phyloP scores from a whole-genome alignment of 2,329 filamentous ascomycete genomes.

The Blastomyces emzantsi region DNA sequence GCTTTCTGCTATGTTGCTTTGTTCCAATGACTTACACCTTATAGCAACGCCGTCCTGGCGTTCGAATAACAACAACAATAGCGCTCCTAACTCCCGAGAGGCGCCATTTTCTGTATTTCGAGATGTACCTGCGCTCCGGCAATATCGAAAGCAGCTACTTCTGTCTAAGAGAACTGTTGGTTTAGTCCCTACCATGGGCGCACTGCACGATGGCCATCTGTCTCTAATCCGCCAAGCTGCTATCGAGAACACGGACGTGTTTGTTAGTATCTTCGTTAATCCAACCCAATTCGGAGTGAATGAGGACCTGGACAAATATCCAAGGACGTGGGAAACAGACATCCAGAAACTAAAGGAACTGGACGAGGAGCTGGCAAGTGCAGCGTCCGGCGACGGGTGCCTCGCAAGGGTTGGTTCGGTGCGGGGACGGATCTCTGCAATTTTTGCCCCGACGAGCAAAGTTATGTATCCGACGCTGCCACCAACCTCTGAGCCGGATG shows the following conservation, averaged over 20 bases:
- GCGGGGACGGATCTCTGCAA: constrained; percentile 62
- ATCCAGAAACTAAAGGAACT: constrained; percentile 56
- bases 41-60: constrained; percentile 12
- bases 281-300: constrained; percentile 87
- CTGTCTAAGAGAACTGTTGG: constrained; percentile 64
- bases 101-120: constrained; percentile 53
- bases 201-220: constrained; percentile 85
- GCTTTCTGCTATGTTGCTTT: background rate
- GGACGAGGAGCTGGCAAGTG: constrained; percentile 61
- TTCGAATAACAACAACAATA: constrained; percentile 4
- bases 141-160: constrained; percentile 58
- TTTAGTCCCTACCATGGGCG: constrained; percentile 95
- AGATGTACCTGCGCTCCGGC: constrained; percentile 60
- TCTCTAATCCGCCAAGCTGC: constrained; percentile 78
- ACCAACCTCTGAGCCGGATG: constrained; percentile 61
- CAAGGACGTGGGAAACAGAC: constrained; percentile 79
- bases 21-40: constrained; percentile 13
- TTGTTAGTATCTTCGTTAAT: constrained; percentile 92
- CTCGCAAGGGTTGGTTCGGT: constrained; percentile 19
- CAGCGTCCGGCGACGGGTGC: constrained; percentile 31
- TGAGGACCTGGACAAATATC: constrained; percentile 84
- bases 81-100: constrained; percentile 17
- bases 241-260: constrained; percentile 71
- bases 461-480: constrained; percentile 84
- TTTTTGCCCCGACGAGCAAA: constrained; percentile 75